Percentiles rank a stretch among this genome's conserved stretches.
These are phyloP conservation scores for Eucalyptus erythrocorys DNA, from an alignment of 345 rosid genomes.

Conservation along the genomic window DNA sequence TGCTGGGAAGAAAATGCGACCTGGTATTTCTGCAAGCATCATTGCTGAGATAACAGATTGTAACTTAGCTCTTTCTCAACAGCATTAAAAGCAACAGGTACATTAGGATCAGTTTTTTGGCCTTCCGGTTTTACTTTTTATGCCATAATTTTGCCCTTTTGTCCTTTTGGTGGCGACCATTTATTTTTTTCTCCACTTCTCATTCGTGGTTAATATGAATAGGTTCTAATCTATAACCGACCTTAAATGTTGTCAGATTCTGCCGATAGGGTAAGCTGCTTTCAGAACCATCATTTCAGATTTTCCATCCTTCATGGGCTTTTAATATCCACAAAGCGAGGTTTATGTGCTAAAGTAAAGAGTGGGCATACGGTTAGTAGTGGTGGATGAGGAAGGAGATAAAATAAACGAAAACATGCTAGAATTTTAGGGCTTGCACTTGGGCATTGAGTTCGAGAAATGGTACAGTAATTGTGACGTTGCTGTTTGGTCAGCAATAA, in stretches of 20 bases:
- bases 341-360: background rate
- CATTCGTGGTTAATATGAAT: background rate
- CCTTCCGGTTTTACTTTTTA: background rate
- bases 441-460: background rate
- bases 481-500: background rate
- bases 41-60: constrained; percentile 79
- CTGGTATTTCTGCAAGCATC: constrained; percentile 61
- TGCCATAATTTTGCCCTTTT: background rate
- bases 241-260: constrained; percentile 27
- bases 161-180: background rate
- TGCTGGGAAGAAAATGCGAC: constrained; percentile 36
- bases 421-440: background rate
- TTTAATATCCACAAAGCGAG: background rate
- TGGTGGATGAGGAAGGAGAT: background rate
- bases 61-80: constrained; percentile 82
- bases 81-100: constrained; percentile 85
- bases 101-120: background rate
- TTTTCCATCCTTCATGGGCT: background rate
- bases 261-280: constrained; percentile 63
- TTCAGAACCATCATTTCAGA: background rate
- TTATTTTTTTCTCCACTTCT: background rate
- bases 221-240: background rate
- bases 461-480: background rate
- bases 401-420: background rate
- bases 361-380: background rate